Conservation (phyloP, 768 basidiomycete species). For the Leccinum longicurvipes region DNA sequence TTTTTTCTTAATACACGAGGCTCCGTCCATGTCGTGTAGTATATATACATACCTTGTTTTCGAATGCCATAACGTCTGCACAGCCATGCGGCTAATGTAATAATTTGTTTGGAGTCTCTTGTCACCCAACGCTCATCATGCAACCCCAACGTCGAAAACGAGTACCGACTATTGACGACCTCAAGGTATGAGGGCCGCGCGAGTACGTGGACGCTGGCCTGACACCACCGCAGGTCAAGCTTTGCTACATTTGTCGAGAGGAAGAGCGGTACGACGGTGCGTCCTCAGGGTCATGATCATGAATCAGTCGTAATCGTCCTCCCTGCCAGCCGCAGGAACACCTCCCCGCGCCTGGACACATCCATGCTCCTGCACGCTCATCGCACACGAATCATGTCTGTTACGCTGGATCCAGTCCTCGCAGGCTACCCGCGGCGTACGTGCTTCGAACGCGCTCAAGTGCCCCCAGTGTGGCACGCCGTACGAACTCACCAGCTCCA, state of each 20-base stretch:
- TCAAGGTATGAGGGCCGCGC: constrained; percentile 22
- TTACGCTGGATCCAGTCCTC: constrained; percentile 77
- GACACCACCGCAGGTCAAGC: constrained; percentile 48
- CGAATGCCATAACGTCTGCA: constrained; percentile 14
- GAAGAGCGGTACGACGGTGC: constrained; percentile 55
- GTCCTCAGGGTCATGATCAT: neutral
- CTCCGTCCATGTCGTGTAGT: constrained; percentile 13
- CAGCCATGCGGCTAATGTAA: neutral
- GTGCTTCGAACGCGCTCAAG: constrained; percentile 61
- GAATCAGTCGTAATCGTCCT: neutral
- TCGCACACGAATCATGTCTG: constrained; percentile 78
- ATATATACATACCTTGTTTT: constrained; percentile 20
- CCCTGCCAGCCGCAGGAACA: constrained; percentile 37
- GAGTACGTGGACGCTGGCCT: neutral
- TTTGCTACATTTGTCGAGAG: constrained; percentile 80
- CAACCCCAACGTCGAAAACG: constrained; percentile 11
- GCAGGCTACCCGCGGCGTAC: constrained; percentile 49
- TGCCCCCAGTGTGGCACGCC: constrained; percentile 72
- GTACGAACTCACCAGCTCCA: constrained; percentile 67
- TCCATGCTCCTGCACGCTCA: constrained; percentile 75
- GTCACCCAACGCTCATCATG: constrained; percentile 19
- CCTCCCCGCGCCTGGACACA: constrained; percentile 68
- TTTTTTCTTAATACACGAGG: constrained; percentile 4
- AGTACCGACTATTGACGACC: constrained; percentile 34
- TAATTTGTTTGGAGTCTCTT: neutral